Percentiles rank a stretch among this genome's conserved stretches.
Evolutionary conservation across 306 rosid genomes (phyloP).

Genomic region (Nissolia schottii): DNA sequence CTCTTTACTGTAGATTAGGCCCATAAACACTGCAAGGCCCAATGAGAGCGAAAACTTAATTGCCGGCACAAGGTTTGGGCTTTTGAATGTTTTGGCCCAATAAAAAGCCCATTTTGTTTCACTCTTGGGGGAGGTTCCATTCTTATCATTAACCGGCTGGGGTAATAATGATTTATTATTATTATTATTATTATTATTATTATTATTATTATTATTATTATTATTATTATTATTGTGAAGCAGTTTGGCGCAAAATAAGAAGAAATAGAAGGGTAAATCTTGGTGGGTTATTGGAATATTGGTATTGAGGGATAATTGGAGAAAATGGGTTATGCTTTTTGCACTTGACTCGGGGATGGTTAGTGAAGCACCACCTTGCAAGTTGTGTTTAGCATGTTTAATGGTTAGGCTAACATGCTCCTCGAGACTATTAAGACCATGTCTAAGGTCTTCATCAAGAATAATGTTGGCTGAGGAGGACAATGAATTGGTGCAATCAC

Average conservation of each 20-base stretch:
- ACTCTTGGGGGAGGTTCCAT: background rate
- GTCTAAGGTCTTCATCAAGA: constrained; percentile 30
- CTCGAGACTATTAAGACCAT: constrained; percentile 37
- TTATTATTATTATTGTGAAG: too few species aligned
- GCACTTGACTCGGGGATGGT: constrained; percentile 49
- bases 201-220: too few species aligned
- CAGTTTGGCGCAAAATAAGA: constrained; percentile 51
- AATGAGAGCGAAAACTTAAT: constrained; percentile 48
- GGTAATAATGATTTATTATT: too few species aligned
- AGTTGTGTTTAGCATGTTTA: constrained; percentile 17
- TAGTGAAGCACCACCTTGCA: constrained; percentile 23
- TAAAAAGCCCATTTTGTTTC: constrained; percentile 15
- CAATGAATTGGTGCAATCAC: constrained; percentile 31
- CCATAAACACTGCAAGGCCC: constrained; percentile 57
- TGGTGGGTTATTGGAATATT: constrained; percentile 38
- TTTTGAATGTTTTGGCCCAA: constrained; percentile 12
- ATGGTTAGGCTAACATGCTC: constrained; percentile 28
- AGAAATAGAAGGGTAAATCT: constrained; percentile 53
- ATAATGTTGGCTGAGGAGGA: constrained; percentile 32
- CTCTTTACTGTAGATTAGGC: constrained; percentile 48
- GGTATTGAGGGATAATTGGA: constrained; percentile 44
- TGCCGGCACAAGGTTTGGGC: constrained; percentile 34
- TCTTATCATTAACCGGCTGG: background rate
- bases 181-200: too few species aligned
- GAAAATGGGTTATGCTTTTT: constrained; percentile 24